Evolutionary conservation across 768 basidiomycete genomes (phyloP), one percentile per base, ranked within the genome.

Genomic region (Termitomyces sp.): DNA sequence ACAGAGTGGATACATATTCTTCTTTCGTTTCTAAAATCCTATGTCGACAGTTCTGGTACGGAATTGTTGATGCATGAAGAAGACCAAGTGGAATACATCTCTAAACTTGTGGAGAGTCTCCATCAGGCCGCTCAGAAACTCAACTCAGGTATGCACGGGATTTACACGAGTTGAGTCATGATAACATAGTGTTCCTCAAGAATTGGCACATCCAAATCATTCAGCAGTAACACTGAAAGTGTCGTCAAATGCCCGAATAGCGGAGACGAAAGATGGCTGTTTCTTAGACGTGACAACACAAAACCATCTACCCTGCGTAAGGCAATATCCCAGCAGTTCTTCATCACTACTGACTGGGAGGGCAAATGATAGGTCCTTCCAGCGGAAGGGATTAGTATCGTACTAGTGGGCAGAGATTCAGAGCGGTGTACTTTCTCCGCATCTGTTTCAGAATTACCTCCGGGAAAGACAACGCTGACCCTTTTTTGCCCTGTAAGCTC

Each of bases 1-100:
- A 75, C 77, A 22, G 91, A 94, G 66, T 95, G 92, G 92, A 80
- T 91, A 22, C 84, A 89, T 60, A 80, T 88, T 16, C 77, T 89
- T 6, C 75, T 94, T 32, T 82, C 89, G 5, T 94, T 90, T 69
- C 76, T 97, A 44, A 85, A 83, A 65, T 80, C 83, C 13, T 87
- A 82, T 58, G 79, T 84, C 18, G 84, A 83, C 32, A 81, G 81
- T 62, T 64, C 71, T 40, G 81, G 77, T 4, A 70, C 72, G 45
- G 83, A 85, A 51, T 61, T 87, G 57, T 70, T 90, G 45, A 72
- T 83, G 61, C 74, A 80, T 53, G 75, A 82, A 56, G 76, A 75
- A 9, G 82, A 83, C 63, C 76, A 77, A 55, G 57, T 74, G 12
- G 72, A 72, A 33, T 85, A 88, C 70, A 68, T 90, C 43, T 63